phyloP scores from a whole-genome alignment of 495 filamentous ascomycete genomes.

The Penicillium verhagenii region DNA sequence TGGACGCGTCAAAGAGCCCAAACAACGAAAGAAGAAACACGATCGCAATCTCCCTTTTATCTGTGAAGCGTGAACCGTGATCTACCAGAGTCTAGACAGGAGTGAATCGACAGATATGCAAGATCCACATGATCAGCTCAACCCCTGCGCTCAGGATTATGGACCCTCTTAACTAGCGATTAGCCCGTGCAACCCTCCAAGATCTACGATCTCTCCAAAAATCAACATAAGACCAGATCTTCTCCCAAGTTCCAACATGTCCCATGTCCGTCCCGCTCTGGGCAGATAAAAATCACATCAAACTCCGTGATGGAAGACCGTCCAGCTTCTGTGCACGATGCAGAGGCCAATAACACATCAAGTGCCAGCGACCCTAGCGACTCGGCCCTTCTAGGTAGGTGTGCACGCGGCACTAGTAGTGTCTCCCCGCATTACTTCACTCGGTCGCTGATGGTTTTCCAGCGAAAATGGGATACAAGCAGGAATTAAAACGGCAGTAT shows the following conservation, averaged over 20 bases:
- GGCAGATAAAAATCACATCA: neutral
- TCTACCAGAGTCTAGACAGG: too few species aligned
- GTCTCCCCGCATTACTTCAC: neutral
- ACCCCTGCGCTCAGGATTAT: too few species aligned
- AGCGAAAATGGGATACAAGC: conserved; percentile 61
- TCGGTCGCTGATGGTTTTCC: conserved; percentile 7
- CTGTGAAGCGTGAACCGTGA: too few species aligned
- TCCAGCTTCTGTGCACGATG: neutral
- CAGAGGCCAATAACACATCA: neutral
- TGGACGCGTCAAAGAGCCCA: too few species aligned
- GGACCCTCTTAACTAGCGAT: too few species aligned
- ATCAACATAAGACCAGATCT: neutral
- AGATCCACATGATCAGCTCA: too few species aligned
- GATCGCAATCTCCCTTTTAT: too few species aligned
- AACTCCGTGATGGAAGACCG: neutral
- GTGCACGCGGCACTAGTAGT: neutral
- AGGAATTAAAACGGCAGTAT: conserved; percentile 65
- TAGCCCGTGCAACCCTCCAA: neutral
- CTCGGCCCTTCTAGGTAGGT: conserved; percentile 30
- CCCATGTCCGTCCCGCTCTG: neutral
- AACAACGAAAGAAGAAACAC: too few species aligned
- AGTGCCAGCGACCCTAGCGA: conserved; percentile 3
- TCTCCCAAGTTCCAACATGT: too few species aligned
- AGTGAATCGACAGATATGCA: too few species aligned
- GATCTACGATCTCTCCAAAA: neutral